Evolutionary conservation across 108 stramenopile species (phyloP).

Genomic region (Schizochytrium sp.): DNA sequence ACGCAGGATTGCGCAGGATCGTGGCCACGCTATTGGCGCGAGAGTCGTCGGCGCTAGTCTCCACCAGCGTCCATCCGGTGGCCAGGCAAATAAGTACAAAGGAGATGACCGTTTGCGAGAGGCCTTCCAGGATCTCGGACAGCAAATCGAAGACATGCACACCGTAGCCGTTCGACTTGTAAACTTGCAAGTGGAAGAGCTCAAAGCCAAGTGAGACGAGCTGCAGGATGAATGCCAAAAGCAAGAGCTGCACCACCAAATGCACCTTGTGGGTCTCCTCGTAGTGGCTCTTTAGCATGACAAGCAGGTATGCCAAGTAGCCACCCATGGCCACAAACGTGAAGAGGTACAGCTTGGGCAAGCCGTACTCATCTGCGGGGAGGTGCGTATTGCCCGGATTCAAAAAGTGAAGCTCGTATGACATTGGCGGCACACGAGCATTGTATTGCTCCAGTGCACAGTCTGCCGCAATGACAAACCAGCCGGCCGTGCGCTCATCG

Average conservation of each 20-base stretch:
- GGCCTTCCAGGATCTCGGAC: neutral
- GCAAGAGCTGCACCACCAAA: neutral
- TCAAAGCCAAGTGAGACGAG: neutral
- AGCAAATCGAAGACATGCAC: neutral
- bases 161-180: neutral
- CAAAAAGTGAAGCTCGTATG: neutral
- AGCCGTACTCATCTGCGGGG: neutral
- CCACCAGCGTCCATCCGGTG: neutral
- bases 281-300: neutral
- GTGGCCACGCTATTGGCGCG: constrained; percentile 9
- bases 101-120: neutral
- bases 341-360: constrained; percentile 2
- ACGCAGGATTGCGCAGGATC: neutral
- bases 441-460: neutral
- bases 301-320: neutral
- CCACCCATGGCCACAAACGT: neutral
- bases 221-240: neutral
- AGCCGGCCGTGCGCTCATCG: neutral
- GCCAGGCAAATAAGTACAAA: constrained; percentile 11
- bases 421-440: neutral
- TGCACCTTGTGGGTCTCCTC: neutral
- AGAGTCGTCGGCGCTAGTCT: neutral
- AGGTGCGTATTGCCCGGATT: constrained; percentile 12
- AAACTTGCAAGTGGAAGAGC: neutral
- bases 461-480: neutral